These are phyloP conservation scores for Yarrowia osloensis DNA, from an alignment of 805 yeast genomes.

Conservation along the genomic window DNA sequence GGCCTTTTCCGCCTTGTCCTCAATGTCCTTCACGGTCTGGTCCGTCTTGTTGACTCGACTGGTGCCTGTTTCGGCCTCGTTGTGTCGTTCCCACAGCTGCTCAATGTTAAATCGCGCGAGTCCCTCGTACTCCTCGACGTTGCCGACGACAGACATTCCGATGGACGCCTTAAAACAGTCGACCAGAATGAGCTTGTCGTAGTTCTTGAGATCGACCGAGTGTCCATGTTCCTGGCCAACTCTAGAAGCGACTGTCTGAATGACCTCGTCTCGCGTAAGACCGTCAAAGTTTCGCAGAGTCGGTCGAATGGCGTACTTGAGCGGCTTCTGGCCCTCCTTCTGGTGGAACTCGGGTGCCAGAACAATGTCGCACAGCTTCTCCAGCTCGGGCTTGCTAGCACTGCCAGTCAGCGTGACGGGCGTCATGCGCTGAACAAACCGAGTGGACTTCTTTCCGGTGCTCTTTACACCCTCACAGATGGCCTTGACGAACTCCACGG, in stretches of 20 bases:
- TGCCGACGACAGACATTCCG: constrained; percentile 77
- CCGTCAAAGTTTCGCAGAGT: constrained; percentile 76
- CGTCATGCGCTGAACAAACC: constrained; percentile 76
- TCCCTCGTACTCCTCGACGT: constrained; percentile 52
- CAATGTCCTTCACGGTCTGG: not conserved
- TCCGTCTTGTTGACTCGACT: constrained; percentile 2
- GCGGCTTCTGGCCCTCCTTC: constrained; percentile 43
- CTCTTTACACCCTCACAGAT: constrained; percentile 63
- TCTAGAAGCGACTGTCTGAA: constrained; percentile 65
- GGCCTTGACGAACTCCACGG: constrained; percentile 65
- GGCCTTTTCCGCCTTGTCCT: not conserved
- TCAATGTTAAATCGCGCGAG: constrained; percentile 68
- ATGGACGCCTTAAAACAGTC: constrained; percentile 87
- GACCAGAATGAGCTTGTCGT: constrained; percentile 75
- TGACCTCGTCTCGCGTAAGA: constrained; percentile 70
- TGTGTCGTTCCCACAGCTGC: constrained; percentile 26
- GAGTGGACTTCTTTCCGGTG: constrained; percentile 54
- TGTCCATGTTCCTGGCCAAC: constrained; percentile 75
- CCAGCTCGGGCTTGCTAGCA: constrained; percentile 68
- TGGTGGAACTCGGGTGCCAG: constrained; percentile 68
- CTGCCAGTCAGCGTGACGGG: constrained; percentile 78
- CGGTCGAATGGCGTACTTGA: constrained; percentile 77
- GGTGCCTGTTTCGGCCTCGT: not conserved
- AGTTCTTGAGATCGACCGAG: constrained; percentile 74
- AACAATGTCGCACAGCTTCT: constrained; percentile 59